Evolutionary conservation across 2,329 filamentous ascomycete genomes (phyloP).

Genomic region (Lasiodiplodia sp.): DNA sequence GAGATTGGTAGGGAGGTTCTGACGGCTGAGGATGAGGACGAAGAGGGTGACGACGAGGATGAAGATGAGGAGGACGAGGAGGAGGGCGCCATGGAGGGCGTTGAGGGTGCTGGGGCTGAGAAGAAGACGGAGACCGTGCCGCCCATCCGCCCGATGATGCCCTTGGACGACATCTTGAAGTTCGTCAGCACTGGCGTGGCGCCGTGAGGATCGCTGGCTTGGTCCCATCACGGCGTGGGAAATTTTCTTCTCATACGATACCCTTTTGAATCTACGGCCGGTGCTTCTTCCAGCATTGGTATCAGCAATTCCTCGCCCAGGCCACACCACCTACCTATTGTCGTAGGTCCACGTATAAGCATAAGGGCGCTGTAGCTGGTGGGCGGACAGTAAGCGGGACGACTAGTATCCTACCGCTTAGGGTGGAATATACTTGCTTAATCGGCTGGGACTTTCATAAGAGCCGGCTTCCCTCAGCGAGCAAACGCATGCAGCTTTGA

Average conservation of each 20-base stretch:
- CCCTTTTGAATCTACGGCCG: neutral
- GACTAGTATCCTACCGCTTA: too few species aligned
- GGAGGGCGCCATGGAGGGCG: slow-evolving; percentile 58
- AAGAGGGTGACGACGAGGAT: slow-evolving; percentile 58
- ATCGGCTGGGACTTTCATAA: too few species aligned
- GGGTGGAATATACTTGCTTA: too few species aligned
- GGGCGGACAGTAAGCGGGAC: too few species aligned
- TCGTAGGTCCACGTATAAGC: neutral
- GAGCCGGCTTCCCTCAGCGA: too few species aligned
- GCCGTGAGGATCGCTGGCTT: neutral
- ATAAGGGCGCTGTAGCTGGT: too few species aligned
- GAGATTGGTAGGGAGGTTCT: slow-evolving; percentile 60
- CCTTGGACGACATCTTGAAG: slow-evolving; percentile 56
- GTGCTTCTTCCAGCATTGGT: neutral
- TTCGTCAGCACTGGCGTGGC: slow-evolving; percentile 58
- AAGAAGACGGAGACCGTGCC: slow-evolving; percentile 31
- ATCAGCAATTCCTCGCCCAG: neutral
- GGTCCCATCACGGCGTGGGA: neutral
- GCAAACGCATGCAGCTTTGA: too few species aligned
- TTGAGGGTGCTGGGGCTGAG: slow-evolving; percentile 40
- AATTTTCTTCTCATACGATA: neutral
- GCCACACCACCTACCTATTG: too few species aligned
- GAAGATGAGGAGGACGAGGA: slow-evolving; percentile 54
- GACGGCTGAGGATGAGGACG: slow-evolving; percentile 45
- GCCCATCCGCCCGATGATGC: slow-evolving; percentile 43